Evolutionary conservation across 352 stramenopile species (phyloP).

Genomic region (Globisporangium megalacanthum): DNA sequence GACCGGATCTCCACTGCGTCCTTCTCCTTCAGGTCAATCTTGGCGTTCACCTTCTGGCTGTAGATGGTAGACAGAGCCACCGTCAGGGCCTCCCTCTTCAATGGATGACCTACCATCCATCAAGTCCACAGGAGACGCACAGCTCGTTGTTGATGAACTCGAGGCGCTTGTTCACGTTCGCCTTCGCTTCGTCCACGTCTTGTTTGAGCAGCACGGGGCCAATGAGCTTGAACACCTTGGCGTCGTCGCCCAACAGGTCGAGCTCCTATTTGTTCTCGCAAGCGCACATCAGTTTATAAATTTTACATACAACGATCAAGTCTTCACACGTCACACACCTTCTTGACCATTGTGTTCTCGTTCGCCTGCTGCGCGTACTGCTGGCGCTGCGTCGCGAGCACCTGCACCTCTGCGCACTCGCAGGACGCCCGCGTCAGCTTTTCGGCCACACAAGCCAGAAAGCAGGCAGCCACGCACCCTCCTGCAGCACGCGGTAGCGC

Average conservation of each 20-base stretch:
- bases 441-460: background rate
- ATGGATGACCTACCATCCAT: background rate
- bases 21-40: conserved; percentile 89
- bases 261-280: conserved; percentile 54
- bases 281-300: background rate
- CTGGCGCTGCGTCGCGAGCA: conserved; percentile 84
- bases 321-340: conserved; percentile 19
- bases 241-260: conserved; percentile 78
- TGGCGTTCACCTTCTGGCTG: conserved; percentile 83
- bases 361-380: conserved; percentile 91
- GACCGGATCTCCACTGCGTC: conserved; percentile 84
- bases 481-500: conserved; percentile 89
- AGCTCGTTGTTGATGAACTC: conserved; percentile 96
- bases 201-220: conserved; percentile 95
- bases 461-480: conserved; percentile 39
- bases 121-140: conserved; percentile 22
- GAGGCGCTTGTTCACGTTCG: conserved; percentile 93
- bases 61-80: background rate
- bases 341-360: conserved; percentile 96
- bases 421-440: background rate
- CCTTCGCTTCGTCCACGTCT: conserved; percentile 90
- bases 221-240: conserved; percentile 94
- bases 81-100: no score
- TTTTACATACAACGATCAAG: background rate
- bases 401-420: conserved; percentile 51